Percentiles rank a stretch among this genome's conserved stretches.
Evolutionary conservation across 495 filamentous ascomycete genomes (phyloP).

Genomic region (Lasiosphaeria hispida): DNA sequence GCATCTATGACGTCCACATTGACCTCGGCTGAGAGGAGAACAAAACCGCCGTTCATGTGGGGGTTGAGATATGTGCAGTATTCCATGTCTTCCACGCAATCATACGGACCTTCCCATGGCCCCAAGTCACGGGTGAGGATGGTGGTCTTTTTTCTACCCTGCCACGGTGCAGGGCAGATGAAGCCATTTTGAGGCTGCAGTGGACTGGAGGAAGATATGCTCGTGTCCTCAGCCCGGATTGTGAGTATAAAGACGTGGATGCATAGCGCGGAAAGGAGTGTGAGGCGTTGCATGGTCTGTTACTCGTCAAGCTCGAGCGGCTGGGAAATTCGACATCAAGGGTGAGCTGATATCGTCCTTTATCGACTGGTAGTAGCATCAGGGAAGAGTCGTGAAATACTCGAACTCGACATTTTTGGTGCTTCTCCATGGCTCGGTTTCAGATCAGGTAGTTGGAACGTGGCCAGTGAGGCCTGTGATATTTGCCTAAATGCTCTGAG

Average conservation of each 20-base stretch:
- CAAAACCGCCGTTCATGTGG: slow-evolving; percentile 28
- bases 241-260: too few relatives aligned
- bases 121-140: not conserved
- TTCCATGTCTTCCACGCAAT: slow-evolving; percentile 30
- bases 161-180: too few relatives aligned
- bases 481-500: slow-evolving; percentile 3
- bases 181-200: too few relatives aligned
- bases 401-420: not conserved
- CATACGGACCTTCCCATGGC: slow-evolving; percentile 34
- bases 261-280: too few relatives aligned
- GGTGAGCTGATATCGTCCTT: too few relatives aligned
- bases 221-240: too few relatives aligned
- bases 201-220: too few relatives aligned
- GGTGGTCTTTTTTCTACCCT: not conserved
- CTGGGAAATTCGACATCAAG: too few relatives aligned
- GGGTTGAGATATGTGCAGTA: slow-evolving; percentile 37
- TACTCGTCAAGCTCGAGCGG: too few relatives aligned
- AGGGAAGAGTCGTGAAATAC: not conserved
- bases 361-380: too few relatives aligned
- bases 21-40: slow-evolving; percentile 31
- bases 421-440: not conserved
- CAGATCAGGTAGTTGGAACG: slow-evolving; percentile 3
- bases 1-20: slow-evolving; percentile 25
- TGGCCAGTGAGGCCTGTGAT: slow-evolving; percentile 5
- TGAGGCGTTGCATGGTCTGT: too few relatives aligned